Base-by-base conservation (phyloP, 202 grass and related monocot genomes). In the Eragrostis tef region DNA sequence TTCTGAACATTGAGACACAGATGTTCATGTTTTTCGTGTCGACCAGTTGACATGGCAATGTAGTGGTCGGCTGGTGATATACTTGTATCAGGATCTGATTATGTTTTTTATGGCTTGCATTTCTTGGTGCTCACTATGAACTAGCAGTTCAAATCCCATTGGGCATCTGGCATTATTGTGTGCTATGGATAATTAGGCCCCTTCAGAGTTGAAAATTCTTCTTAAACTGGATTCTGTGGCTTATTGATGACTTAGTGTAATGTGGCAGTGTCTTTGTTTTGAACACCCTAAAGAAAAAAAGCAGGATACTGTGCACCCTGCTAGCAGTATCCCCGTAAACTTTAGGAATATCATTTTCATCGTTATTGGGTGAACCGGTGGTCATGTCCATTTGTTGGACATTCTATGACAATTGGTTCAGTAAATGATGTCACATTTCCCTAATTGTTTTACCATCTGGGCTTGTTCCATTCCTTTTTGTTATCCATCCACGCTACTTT, bases 351-450 rank as follows among this genome's bases (percentile, higher is more conserved):
- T 60, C 46, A 63, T 11, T 13, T 26, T 78, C 76, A 73, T 81
- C 10, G 15, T 91, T 85, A 21, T 88, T 91, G 81, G 85, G 81
- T 91, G 81, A 91, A 87, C 71, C 51, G 16, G 46, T 81, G 66
- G 54, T 17, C 64, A 14, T 79, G 47, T 79, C 45, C 61, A 79
- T 67, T 46, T 79, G 62, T 79, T 67, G 76, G 47, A 79, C 58
- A 57, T 76, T 85, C 41, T 21, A 63, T 88, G 75, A 52, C 48
- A 60, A 77, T 73, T 81, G 81, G 77, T 91, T 91, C 85, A 87
- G 81, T 85, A 78, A 88, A 88, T 80, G 72, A 81, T 91, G 85
- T 1, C n/a, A 77, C 45, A 81, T 78, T 82, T 39, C 19, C 41
- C 1, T 3, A 2, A 5, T 9, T 50, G 65, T 1, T 39, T 15